Percentiles rank a stretch among this genome's conserved stretches.
phyloP scores from a whole-genome alignment of 805 yeast species.

The Yarrowia hollandica region DNA sequence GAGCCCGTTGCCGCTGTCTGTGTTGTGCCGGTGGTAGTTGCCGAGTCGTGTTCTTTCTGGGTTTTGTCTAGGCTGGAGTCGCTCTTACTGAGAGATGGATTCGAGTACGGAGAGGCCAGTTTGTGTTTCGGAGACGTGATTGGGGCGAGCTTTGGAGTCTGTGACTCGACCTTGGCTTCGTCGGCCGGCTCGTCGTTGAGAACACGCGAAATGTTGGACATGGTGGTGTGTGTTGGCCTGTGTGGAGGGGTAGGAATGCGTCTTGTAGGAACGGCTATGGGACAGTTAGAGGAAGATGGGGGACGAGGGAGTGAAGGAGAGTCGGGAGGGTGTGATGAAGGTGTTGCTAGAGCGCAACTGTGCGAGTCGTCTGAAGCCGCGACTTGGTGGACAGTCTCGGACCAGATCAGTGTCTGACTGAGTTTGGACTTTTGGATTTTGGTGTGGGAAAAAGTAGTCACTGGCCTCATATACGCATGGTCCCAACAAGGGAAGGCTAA shows the following conservation, averaged over 20 bases:
- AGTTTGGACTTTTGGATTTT: constrained; percentile 21
- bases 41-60: not conserved
- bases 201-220: constrained; percentile 27
- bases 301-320: not conserved
- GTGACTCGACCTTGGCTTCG: constrained; percentile 11
- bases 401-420: constrained; percentile 27
- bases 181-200: constrained; percentile 27
- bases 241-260: not conserved
- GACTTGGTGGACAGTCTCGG: constrained; percentile 14
- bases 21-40: too few relatives aligned
- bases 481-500: constrained; percentile 28
- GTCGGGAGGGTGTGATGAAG: not conserved
- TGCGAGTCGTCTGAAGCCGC: not conserved
- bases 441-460: constrained; percentile 27
- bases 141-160: constrained; percentile 7
- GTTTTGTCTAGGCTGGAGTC: constrained; percentile 2
- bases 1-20: not conserved
- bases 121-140: constrained; percentile 23
- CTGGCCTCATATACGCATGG: constrained; percentile 26
- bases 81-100: constrained; percentile 5
- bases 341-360: too few relatives aligned
- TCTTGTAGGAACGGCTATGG: too few relatives aligned
- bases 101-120: constrained; percentile 7
- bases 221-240: not conserved
- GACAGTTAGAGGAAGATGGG: too few relatives aligned